Evolutionary conservation across 2,329 filamentous ascomycete genomes (phyloP).

Genomic region (Phoma sp.): DNA sequence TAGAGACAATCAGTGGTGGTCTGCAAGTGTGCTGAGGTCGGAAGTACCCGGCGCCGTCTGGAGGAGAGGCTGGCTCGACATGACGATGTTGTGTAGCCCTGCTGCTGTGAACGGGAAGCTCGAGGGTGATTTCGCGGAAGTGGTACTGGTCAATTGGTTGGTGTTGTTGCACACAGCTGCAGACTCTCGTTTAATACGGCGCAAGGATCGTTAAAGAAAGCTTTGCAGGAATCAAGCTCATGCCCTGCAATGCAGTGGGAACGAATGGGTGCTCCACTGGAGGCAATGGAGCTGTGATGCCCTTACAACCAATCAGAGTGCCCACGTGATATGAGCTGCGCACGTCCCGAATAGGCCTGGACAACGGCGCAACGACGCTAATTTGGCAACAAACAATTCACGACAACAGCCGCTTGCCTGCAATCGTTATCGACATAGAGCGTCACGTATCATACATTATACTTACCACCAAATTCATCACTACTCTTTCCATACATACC

Average conservation of each 20-base stretch:
- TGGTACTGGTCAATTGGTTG: constrained; percentile 18
- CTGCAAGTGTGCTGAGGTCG: background rate
- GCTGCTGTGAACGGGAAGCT: constrained; percentile 23
- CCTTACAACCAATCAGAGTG: constrained; percentile 31
- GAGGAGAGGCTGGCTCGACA: constrained; percentile 97
- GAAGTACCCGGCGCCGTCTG: constrained; percentile 85
- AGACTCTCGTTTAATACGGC: background rate
- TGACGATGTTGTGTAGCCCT: constrained; percentile 53
- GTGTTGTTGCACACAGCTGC: constrained; percentile 18
- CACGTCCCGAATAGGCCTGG: constrained; percentile 13
- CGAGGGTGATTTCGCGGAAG: constrained; percentile 1
- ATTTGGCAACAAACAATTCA: constrained; percentile 23
- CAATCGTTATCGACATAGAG: constrained; percentile 5
- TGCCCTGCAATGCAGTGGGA: background rate
- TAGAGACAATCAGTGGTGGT: constrained; percentile 47
- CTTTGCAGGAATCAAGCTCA: constrained; percentile 21
- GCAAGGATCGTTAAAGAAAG: constrained; percentile 7
- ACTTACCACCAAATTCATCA: background rate
- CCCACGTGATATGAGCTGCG: constrained; percentile 31
- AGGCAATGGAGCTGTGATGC: constrained; percentile 7
- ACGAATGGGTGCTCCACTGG: constrained; percentile 8
- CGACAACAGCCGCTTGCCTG: constrained; percentile 20
- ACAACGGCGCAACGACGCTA: constrained; percentile 19
- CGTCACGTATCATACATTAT: constrained; percentile 4
- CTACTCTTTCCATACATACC: constrained; percentile 21